These are phyloP conservation scores for Suillus luteus DNA, from an alignment of 768 basidiomycete genomes.

Conservation along the genomic window DNA sequence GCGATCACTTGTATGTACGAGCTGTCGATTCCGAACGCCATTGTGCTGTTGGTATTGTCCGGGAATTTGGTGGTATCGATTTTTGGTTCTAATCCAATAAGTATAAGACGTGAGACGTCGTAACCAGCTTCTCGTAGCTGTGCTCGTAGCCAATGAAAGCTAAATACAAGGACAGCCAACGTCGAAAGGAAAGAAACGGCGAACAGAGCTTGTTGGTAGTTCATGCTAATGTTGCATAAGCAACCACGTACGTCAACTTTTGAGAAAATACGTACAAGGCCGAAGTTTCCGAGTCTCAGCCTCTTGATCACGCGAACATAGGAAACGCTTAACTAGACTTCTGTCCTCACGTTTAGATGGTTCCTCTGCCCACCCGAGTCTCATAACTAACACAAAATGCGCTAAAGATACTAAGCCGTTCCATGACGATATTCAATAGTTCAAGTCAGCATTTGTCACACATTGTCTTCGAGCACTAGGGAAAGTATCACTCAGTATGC, in stretches of 20 bases:
- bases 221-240: conserved; percentile 27
- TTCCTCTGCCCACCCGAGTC: background rate
- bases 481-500: background rate
- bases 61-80: background rate
- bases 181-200: conserved; percentile 51
- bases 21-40: conserved; percentile 18
- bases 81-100: conserved; percentile 54
- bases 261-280: background rate
- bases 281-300: background rate
- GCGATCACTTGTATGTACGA: conserved; percentile 48
- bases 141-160: conserved; percentile 42
- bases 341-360: background rate
- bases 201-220: conserved; percentile 57
- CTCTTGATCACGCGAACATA: background rate
- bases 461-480: background rate
- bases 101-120: conserved; percentile 59
- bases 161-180: conserved; percentile 48
- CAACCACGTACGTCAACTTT: background rate
- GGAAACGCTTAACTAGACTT: background rate
- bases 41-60: conserved; percentile 8
- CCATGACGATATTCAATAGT: background rate
- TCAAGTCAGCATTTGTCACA: background rate
- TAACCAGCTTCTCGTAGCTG: conserved; percentile 57
- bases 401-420: too few species aligned
- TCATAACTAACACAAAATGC: background rate